Conservation (phyloP, 768 basidiomycete genomes). For the Suillus weaverae region DNA sequence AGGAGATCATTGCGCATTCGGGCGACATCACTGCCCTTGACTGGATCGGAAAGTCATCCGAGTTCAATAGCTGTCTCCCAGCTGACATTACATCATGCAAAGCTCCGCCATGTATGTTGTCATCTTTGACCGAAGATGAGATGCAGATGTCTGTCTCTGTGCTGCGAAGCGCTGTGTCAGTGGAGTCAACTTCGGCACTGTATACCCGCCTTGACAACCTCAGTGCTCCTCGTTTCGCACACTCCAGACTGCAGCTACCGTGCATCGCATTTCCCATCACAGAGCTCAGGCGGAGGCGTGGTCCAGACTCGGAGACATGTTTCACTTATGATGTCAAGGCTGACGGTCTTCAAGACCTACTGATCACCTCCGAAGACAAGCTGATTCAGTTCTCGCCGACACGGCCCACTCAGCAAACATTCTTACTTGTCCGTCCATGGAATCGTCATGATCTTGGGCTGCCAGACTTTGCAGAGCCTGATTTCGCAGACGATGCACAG, state of each 20-base stretch:
- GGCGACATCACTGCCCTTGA: not conserved
- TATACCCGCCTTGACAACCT: not conserved
- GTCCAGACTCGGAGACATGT: not conserved
- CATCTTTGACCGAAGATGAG: not conserved
- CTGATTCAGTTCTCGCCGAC: not conserved
- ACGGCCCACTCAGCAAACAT: not conserved
- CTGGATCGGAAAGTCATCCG: not conserved
- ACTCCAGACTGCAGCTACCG: not conserved
- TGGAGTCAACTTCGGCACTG: not conserved
- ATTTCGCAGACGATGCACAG: not conserved
- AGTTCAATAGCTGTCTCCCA: conserved; percentile 1
- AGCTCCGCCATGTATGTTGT: not conserved
- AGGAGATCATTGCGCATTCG: not conserved
- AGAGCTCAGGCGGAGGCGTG: not conserved
- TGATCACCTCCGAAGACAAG: not conserved
- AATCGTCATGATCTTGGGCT: not conserved
- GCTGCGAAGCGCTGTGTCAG: not conserved
- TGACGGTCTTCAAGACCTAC: not conserved
- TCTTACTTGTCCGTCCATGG: not conserved
- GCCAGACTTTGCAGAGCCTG: not conserved
- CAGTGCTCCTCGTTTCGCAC: not conserved
- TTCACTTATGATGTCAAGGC: not conserved
- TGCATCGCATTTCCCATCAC: not conserved
- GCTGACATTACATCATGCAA: not conserved
- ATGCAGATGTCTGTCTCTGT: not conserved